A percentile compares a stretch with the other conserved stretches of the same genome.
phyloP scores from a whole-genome alignment of 768 basidiomycete genomes.

The Tephrocybe sp. region DNA sequence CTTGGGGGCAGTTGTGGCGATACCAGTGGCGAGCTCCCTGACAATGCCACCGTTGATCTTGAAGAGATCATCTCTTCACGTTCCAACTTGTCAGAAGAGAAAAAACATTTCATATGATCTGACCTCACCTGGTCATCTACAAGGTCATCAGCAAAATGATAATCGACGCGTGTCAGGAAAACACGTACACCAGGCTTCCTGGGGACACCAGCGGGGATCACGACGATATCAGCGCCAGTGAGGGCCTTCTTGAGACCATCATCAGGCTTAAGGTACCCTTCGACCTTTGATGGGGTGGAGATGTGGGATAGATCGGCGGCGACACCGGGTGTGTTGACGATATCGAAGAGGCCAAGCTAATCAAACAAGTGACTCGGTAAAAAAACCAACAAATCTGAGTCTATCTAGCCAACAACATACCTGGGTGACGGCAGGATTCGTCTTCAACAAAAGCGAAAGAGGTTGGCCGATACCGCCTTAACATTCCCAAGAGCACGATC shows the following conservation, averaged over 20 bases:
- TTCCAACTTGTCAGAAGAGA: too few relatives aligned
- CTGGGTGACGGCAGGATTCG: slow-evolving; percentile 76
- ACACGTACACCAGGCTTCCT: slow-evolving; percentile 85
- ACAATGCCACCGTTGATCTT: slow-evolving; percentile 99
- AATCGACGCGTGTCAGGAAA: slow-evolving; percentile 4
- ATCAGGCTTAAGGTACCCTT: slow-evolving; percentile 75
- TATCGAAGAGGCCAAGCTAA: slow-evolving; percentile 90
- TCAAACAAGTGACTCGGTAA: not conserved
- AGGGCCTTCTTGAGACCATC: slow-evolving; percentile 83
- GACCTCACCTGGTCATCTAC: slow-evolving; percentile 53
- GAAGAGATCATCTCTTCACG: slow-evolving; percentile 86
- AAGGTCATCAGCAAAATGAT: slow-evolving; percentile 11
- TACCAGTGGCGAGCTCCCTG: slow-evolving; percentile 86
- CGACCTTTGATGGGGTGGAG: slow-evolving; percentile 80
- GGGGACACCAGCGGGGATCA: slow-evolving; percentile 96
- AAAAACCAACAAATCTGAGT: not conserved
- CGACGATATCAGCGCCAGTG: slow-evolving; percentile 82
- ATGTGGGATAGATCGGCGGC: slow-evolving; percentile 95
- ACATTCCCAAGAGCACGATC: not conserved
- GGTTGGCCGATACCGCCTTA: slow-evolving; percentile 97
- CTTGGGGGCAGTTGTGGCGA: slow-evolving; percentile 80
- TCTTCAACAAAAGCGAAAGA: slow-evolving; percentile 87
- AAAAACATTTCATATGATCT: not conserved
- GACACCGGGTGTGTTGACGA: slow-evolving; percentile 96
- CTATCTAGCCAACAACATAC: slow-evolving; percentile 32